A percentile compares a stretch with the other conserved stretches of the same genome.
Conservation (phyloP, 2,329 filamentous ascomycete species). For the Cucurbitaria berberidis region DNA sequence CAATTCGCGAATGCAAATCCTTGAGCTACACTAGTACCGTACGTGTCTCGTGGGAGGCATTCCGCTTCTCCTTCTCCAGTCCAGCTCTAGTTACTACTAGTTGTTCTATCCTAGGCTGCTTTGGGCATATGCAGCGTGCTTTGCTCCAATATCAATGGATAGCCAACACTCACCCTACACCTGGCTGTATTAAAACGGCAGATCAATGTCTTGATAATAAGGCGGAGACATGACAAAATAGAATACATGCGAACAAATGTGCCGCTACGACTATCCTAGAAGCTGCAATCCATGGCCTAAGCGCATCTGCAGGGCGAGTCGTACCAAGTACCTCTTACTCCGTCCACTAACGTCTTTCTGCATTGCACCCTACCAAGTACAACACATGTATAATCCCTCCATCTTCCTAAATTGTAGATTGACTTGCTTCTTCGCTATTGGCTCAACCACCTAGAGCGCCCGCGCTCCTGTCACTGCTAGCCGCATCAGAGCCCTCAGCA, state of each 20-base stretch:
- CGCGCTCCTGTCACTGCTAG: background rate
- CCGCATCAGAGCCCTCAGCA: background rate
- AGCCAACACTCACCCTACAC: too few relatives aligned
- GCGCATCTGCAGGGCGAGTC: constrained; percentile 18
- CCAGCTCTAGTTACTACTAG: too few relatives aligned
- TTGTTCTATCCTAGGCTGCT: background rate
- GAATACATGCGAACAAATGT: constrained; percentile 12
- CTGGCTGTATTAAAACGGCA: too few relatives aligned
- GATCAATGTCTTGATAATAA: constrained; percentile 3
- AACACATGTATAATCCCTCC: background rate
- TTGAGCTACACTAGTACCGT: constrained; percentile 1
- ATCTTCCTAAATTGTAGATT: background rate
- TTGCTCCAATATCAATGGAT: constrained; percentile 2
- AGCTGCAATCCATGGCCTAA: constrained; percentile 12
- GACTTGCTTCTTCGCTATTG: background rate
- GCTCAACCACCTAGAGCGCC: background rate
- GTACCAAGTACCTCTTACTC: constrained; percentile 10
- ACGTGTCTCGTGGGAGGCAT: background rate
- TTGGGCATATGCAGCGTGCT: background rate
- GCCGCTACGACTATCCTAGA: background rate
- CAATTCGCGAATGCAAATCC: constrained; percentile 5
- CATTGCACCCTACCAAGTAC: constrained; percentile 3
- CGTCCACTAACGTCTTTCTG: constrained; percentile 12
- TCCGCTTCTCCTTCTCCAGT: background rate
- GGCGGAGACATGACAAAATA: background rate